Evolutionary conservation across 805 yeast genomes (phyloP).

Genomic region (Lachancea dasiensis): DNA sequence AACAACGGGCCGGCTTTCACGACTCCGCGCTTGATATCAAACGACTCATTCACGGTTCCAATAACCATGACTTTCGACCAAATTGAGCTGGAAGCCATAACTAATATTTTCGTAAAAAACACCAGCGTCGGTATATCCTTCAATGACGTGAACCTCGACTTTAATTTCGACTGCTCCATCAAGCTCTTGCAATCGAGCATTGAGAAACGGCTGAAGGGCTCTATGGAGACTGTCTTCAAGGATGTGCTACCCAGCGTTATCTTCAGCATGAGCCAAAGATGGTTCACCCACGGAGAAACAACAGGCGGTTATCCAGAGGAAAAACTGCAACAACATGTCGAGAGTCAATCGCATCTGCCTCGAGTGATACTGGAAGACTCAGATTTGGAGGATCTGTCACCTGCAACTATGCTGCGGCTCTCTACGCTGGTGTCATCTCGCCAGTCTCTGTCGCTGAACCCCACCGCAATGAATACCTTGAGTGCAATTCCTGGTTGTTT

Average conservation of each 20-base stretch:
- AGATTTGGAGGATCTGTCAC: slow-evolving; percentile 43
- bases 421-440: slow-evolving; percentile 67
- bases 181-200: slow-evolving; percentile 31
- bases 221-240: slow-evolving; percentile 31
- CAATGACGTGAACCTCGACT: slow-evolving; percentile 33
- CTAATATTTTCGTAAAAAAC: slow-evolving; percentile 30
- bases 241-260: slow-evolving; percentile 32
- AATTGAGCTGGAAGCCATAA: slow-evolving; percentile 31
- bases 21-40: slow-evolving; percentile 29
- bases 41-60: slow-evolving; percentile 32
- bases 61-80: slow-evolving; percentile 32
- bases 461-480: slow-evolving; percentile 43
- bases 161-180: slow-evolving; percentile 33
- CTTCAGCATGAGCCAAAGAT: slow-evolving; percentile 31
- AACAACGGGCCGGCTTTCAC: slow-evolving; percentile 27
- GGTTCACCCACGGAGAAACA: slow-evolving; percentile 25
- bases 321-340: slow-evolving; percentile 5
- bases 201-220: slow-evolving; percentile 30
- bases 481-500: slow-evolving; percentile 32
- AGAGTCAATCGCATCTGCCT: slow-evolving; percentile 9
- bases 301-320: slow-evolving; percentile 6
- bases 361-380: slow-evolving; percentile 23
- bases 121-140: slow-evolving; percentile 33
- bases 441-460: slow-evolving; percentile 68
- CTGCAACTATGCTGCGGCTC: slow-evolving; percentile 61